Conservation (phyloP, 2,329 filamentous ascomycete genomes). For the Nothopassalora personata region DNA sequence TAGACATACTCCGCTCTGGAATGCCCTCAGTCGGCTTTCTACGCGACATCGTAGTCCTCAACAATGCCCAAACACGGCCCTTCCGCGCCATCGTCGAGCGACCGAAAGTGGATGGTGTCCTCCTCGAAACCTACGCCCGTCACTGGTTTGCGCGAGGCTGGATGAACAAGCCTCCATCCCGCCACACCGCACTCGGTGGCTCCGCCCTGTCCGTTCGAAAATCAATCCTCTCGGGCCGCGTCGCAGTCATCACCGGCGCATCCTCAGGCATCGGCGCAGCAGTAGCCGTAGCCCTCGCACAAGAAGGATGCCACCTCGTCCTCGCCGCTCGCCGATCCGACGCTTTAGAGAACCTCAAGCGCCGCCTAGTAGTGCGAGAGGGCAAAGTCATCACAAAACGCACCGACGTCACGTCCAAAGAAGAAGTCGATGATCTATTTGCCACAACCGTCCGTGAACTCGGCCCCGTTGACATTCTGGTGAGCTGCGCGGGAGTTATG, state of each 20-base stretch:
- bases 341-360: slow-evolving; percentile 62
- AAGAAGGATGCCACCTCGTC: slow-evolving; percentile 66
- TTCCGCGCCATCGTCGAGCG: slow-evolving; percentile 55
- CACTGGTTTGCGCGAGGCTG: slow-evolving; percentile 78
- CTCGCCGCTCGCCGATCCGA: slow-evolving; percentile 66
- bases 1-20: slow-evolving; percentile 72
- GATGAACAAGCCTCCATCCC: slow-evolving; percentile 59
- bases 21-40: slow-evolving; percentile 73
- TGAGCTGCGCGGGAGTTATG: slow-evolving; percentile 78
- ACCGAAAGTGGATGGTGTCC: slow-evolving; percentile 61
- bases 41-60: slow-evolving; percentile 65
- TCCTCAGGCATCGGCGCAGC: slow-evolving; percentile 76
- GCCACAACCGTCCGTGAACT: slow-evolving; percentile 55
- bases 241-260: slow-evolving; percentile 72
- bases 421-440: slow-evolving; percentile 63
- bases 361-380: slow-evolving; percentile 51
- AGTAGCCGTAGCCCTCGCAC: slow-evolving; percentile 62
- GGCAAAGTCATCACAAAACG: slow-evolving; percentile 62
- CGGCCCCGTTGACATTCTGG: slow-evolving; percentile 70
- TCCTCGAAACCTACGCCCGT: slow-evolving; percentile 73
- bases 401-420: slow-evolving; percentile 66
- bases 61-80: slow-evolving; percentile 63
- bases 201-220: slow-evolving; percentile 41
- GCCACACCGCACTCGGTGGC: slow-evolving; percentile 43
- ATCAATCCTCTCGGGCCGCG: slow-evolving; percentile 61